Conservation (phyloP, 345 rosid genomes). For the Lepidium africanum region DNA sequence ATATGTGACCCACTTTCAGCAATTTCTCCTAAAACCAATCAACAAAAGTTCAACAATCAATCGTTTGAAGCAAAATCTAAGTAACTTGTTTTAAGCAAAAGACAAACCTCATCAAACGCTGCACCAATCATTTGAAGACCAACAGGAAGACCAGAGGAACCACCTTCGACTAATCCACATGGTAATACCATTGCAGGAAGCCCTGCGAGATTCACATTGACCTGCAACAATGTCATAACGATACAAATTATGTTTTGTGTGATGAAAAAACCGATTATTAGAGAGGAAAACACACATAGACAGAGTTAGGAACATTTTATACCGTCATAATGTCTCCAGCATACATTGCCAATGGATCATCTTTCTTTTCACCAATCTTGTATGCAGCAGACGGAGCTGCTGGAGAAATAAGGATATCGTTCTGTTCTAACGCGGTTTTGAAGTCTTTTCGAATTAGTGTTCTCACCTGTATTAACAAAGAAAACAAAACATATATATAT, state of each 20-base stretch:
- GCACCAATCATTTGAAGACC: conserved; percentile 95
- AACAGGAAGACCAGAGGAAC: conserved; percentile 66
- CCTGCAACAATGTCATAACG: conserved; percentile 40
- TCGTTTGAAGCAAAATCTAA: background rate
- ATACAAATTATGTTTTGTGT: background rate
- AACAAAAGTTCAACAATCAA: background rate
- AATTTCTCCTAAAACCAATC: conserved; percentile 50
- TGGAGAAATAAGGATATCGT: conserved; percentile 84
- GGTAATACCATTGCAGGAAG: conserved; percentile 91
- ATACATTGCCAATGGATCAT: conserved; percentile 92
- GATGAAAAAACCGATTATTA: background rate
- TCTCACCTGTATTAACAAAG: conserved; percentile 49
- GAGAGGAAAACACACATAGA: background rate
- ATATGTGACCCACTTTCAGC: conserved; percentile 69
- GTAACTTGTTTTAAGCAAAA: too few relatives aligned
- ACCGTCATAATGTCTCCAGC: conserved; percentile 96
- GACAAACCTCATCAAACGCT: conserved; percentile 74
- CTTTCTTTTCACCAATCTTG: conserved; percentile 88
- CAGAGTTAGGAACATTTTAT: conserved; percentile 1
- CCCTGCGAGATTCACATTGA: conserved; percentile 87
- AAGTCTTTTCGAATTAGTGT: conserved; percentile 65
- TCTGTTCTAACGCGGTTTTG: conserved; percentile 56
- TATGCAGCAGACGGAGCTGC: conserved; percentile 92
- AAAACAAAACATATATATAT: background rate
- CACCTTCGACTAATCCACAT: conserved; percentile 80